Evolutionary conservation across 306 rosid genomes (phyloP), one percentile per base, ranked within the genome.

Genomic region (Alnus glutinosa): DNA sequence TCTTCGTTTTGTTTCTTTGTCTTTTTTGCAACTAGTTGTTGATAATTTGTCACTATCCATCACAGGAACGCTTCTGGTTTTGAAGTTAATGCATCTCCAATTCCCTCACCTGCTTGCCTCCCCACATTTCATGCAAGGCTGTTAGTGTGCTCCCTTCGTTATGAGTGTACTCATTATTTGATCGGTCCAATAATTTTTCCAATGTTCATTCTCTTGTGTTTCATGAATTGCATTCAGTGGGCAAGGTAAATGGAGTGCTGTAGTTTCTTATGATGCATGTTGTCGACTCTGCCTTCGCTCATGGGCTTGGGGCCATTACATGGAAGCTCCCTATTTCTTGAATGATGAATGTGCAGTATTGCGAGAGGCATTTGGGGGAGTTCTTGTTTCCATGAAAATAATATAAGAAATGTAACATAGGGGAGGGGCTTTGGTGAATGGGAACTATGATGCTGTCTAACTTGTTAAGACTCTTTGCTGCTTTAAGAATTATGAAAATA

Each of bases 281-380:
- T 76, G 73, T 42, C 85, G 84, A 42, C 66, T 85, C 67, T 85
- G 86, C 64, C 84, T 82, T 64, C 84, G 76, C 39, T 75, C 70
- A n/a, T 85, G 88, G 88, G 77, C 70, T 50, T 58, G 55, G 18
- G 19, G 3, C 16, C 63, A 59, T 36, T 62, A 62, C 62, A 23
- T 58, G 46, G 88, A 85, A 73, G 84, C 78, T 50, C 77, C 75
- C 15, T 55, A 71, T 51, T 82, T 85, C 75, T 71, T 82, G 73
- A 78, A 79, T 71, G 75, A 85, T 59, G 86, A 85, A 58, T 48
- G 51, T 48, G 11, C 12, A 8, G 51, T 48, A 48, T 48, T 48
- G 51, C 11, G 51, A 48, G 51, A 48, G 2, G 51, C 9, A 48
- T 48, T 10, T 66, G 79, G 88, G 88, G 81, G 63, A 75, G 88